phyloP scores from a whole-genome alignment of 1,139 yeast genomes.

The Yamadazyma pseudoaaseri region DNA sequence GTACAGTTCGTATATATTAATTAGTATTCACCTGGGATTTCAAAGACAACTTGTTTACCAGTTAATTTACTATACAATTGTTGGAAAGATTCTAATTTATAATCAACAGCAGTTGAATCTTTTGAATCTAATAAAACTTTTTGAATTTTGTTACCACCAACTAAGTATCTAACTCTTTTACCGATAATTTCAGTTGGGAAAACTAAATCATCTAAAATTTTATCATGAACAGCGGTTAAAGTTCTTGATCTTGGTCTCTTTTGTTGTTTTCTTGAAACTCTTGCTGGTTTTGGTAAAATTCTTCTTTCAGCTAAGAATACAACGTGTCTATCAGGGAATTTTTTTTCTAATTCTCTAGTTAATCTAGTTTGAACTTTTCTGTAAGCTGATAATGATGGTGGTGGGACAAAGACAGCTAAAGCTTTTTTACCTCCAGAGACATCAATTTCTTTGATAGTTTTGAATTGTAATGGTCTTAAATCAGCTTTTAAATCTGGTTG shows the following conservation, averaged over 20 bases:
- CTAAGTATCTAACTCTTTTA: conserved; percentile 98
- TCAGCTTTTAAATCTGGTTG: conserved; percentile 97
- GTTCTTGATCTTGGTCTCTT: conserved; percentile 99
- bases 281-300: conserved; percentile 96
- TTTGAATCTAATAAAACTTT: conserved; percentile 97
- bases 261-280: conserved; percentile 90
- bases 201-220: conserved; percentile 97
- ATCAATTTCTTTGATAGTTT: conserved; percentile 96
- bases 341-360: conserved; percentile 99
- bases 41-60: conserved; percentile 99
- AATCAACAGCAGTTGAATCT: conserved; percentile 96
- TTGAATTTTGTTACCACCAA: conserved; percentile 98
- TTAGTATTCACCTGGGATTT: conserved; percentile 76
- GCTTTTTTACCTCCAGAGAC: conserved; percentile 99
- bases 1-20: conserved; percentile 9
- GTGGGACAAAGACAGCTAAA: conserved; percentile 96
- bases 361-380: conserved; percentile 97
- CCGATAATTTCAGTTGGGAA: conserved; percentile 99
- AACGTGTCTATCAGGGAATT: conserved; percentile 99
- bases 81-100: conserved; percentile 99
- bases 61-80: conserved; percentile 97
- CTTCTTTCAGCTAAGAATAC: conserved; percentile 99
- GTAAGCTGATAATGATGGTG: conserved; percentile 89
- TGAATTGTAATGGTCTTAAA: conserved; percentile 97
- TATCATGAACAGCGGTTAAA: conserved; percentile 97